These are phyloP conservation scores for Silene noctiflora DNA, from an alignment of 179 eudicot species.

Conservation along the genomic window DNA sequence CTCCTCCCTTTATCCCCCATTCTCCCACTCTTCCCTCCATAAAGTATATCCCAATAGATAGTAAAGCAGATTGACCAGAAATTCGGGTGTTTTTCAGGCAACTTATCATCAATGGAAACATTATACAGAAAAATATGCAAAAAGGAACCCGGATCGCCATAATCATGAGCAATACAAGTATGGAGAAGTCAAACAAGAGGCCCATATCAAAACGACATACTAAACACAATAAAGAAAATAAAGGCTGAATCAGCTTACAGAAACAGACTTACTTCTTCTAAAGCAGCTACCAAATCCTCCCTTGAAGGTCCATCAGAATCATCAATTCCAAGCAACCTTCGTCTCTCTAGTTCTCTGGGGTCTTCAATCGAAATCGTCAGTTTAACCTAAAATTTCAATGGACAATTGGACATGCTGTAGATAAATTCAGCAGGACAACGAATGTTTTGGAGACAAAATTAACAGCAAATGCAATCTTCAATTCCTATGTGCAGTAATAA, in stretches of 20 bases:
- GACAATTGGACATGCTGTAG: background rate
- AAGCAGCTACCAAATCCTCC: constrained; percentile 70
- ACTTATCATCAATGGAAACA: background rate
- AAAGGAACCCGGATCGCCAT: background rate
- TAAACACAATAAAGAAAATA: background rate
- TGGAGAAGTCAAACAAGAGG: background rate
- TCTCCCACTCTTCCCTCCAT: background rate
- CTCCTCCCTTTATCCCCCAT: too few species aligned
- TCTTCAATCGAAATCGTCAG: constrained; percentile 88
- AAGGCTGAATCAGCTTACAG: background rate
- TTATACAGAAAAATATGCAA: background rate
- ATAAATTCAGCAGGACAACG: background rate
- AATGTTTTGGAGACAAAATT: background rate
- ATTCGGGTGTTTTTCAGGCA: too few species aligned
- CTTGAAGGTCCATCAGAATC: constrained; percentile 87
- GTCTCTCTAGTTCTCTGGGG: constrained; percentile 83
- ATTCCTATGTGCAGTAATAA: background rate
- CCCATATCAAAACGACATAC: background rate
- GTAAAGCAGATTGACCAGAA: too few species aligned
- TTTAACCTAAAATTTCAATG: constrained; percentile 53
- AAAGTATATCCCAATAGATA: too few species aligned
- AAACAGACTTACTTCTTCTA: constrained; percentile 63
- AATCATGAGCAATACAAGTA: background rate
- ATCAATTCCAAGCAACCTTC: constrained; percentile 81
- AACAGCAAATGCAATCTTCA: background rate